Evolutionary conservation across 495 filamentous ascomycete genomes (phyloP), one percentile per base, ranked within the genome.

Genomic region (Trichoderma virens): DNA sequence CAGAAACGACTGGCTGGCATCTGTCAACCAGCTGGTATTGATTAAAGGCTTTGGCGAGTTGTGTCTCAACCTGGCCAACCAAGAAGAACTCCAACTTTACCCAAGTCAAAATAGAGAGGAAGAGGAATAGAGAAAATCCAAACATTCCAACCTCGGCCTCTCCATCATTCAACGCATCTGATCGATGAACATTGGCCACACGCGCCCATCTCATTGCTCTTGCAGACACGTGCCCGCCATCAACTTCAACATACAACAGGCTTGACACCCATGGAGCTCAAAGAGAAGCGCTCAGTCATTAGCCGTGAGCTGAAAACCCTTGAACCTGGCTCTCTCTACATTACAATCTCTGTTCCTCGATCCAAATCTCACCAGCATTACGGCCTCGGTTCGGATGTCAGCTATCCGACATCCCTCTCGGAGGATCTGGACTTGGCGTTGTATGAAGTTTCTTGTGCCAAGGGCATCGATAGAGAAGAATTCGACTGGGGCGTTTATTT

Each of bases 401-500:
- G 9, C n/a, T 62, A 62, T 18, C 38, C 18, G 35, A 14, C 61
- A 35, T 35, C 18, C n/a, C 61, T 43, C 61, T 38, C 39, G 13
- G 20, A 43, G 20, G 38, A 47, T 34, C 45, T 64, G 20, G 28
- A 54, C 62, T 39, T 47, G 28, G 28, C 25, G 2, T 30, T 7
- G 4, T 64, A 64, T 43, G 62, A 64, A 35, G 23, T 28, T 3
- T 27, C 28, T 9, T 28, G 20, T 43, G 28, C 41, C 1, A 6
- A 28, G 18, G 41, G 25, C 16, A 9, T 20, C 43, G 43, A 30
- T 25, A 45, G 34, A 51, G 47, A 64, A 32, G 47, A 64, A 54
- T 59, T 64, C n/a, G 28, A 38, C 62, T 64, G 51, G 62, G 62
- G 47, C 45, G 35, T 64, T 31, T 64, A 64, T 47, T 59, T 41